Base-by-base conservation (phyloP, 1,139 yeast genomes). In the Arxiozyma heterogenica region DNA sequence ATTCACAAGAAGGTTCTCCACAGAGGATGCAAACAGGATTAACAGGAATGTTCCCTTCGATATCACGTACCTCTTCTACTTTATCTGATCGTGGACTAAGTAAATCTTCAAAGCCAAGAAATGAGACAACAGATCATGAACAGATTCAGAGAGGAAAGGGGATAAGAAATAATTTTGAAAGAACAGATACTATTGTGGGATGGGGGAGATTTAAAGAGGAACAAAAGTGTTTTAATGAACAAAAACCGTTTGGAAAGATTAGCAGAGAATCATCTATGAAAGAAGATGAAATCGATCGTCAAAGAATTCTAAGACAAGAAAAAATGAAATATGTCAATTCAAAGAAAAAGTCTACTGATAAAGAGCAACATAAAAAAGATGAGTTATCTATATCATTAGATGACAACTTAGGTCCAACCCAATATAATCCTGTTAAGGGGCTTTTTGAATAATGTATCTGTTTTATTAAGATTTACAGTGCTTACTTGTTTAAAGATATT, bases 401-500 rank as follows among this genome's bases (percentile, higher is more conserved):
- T 15, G 58, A 53, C 18, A 62, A 57, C n/a, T 52, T 72, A 12
- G 75, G 75, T 0, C 75, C 75, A 4, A 73, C 75, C 0, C 75
- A 72, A 53, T 55, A 59, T 1, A 49, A 58, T 3, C 61, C 55
- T 38, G 65, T 64, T 0, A 70, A 63, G 52, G 74, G 75, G 9
- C 46, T 73, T 8, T 70, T 73, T 55, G 75, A 71, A 51, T 70
- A 53, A 52, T 5, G 4, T 22, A 12, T 18, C 44, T 20, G 34
- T 49, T n/a, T 27, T 18, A 11, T 11, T 25, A 22, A 25, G 5
- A 27, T 11, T 18, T 34, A 34, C 39, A 12, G 4, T 34, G n/a
- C 3, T 12, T 15, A 15, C 8, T 12, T 12, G 39, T 12, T 34
- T 34, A 34, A 9, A 12, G n/a, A 34, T 34, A 6, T 27, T 4